Percentiles rank a stretch among this genome's conserved stretches.
Conservation (phyloP, 2,329 filamentous ascomycete genomes). For the Keithomyces neogunnii region DNA sequence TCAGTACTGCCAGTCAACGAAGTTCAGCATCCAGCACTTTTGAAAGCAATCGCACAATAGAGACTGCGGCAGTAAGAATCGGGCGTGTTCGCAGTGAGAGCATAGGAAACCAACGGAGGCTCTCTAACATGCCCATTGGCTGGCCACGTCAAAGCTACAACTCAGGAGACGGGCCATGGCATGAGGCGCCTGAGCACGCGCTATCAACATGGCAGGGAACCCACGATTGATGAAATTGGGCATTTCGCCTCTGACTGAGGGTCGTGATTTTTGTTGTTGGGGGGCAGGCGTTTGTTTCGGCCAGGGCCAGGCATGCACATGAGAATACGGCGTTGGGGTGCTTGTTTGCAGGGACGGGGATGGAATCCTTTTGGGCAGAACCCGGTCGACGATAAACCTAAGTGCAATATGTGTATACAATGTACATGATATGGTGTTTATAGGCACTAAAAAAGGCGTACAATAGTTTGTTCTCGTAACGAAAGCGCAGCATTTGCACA, state of each 20-base stretch:
- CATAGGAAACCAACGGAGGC: slow-evolving; percentile 13
- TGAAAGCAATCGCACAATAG: slow-evolving; percentile 11
- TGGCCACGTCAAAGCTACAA: slow-evolving; percentile 19
- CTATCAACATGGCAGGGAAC: background rate
- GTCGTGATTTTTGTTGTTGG: background rate
- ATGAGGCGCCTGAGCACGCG: background rate
- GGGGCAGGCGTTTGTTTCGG: background rate
- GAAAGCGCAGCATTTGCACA: too few relatives aligned
- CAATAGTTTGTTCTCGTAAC: too few relatives aligned
- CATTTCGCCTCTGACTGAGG: background rate
- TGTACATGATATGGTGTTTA: too few relatives aligned
- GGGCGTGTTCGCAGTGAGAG: slow-evolving; percentile 13
- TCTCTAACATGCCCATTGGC: slow-evolving; percentile 28
- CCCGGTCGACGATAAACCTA: too few relatives aligned
- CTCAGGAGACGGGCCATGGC: background rate
- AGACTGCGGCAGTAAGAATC: slow-evolving; percentile 10
- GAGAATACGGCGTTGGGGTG: background rate
- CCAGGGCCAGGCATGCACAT: background rate
- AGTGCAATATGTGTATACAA: too few relatives aligned
- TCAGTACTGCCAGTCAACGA: slow-evolving; percentile 10
- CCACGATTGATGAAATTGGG: background rate
- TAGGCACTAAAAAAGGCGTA: too few relatives aligned
- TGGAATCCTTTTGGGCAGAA: too few relatives aligned
- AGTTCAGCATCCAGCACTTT: slow-evolving; percentile 13
- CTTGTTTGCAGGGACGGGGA: too few relatives aligned